A percentile compares a stretch with the other conserved stretches of the same genome.
These are phyloP conservation scores for Cryptosporidium tyzzeri DNA, from an alignment of 169 alveolate species.

Conservation along the genomic window DNA sequence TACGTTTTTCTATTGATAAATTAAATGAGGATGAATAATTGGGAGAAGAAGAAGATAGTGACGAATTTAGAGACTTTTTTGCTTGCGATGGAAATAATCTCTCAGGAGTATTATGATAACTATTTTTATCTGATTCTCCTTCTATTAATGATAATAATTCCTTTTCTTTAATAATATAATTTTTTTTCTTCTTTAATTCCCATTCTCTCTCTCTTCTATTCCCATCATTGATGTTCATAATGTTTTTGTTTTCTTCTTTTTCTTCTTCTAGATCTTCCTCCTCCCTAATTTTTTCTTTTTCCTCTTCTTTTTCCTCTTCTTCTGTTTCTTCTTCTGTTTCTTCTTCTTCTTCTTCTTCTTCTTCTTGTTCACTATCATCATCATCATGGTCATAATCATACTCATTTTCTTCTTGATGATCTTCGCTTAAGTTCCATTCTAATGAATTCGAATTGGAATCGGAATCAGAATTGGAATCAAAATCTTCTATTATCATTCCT, in stretches of 20 bases:
- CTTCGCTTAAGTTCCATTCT: neutral
- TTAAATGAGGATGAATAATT: too few species aligned
- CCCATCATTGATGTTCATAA: neutral
- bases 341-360: neutral
- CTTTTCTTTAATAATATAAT: too few species aligned
- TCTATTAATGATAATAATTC: too few species aligned
- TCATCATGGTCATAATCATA: neutral
- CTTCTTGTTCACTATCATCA: neutral
- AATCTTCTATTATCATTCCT: neutral
- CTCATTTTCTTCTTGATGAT: neutral
- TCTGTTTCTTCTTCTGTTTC: neutral
- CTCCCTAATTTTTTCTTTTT: neutral
- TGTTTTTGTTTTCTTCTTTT: neutral
- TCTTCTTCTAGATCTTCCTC: neutral
- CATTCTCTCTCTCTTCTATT: too few species aligned
- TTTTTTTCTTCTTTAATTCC: too few species aligned
- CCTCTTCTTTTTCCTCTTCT: neutral
- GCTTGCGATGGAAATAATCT: too few species aligned
- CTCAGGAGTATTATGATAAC: too few species aligned
- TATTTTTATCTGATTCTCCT: too few species aligned
- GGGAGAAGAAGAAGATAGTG: too few species aligned
- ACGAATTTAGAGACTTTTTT: too few species aligned
- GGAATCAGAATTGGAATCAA: too few species aligned
- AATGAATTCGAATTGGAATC: neutral
- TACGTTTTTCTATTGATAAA: too few species aligned